Evolutionary conservation across 2,329 filamentous ascomycete species (phyloP), one percentile per base, ranked within the genome.

Genomic region (Aspergillus novoparasiticus): DNA sequence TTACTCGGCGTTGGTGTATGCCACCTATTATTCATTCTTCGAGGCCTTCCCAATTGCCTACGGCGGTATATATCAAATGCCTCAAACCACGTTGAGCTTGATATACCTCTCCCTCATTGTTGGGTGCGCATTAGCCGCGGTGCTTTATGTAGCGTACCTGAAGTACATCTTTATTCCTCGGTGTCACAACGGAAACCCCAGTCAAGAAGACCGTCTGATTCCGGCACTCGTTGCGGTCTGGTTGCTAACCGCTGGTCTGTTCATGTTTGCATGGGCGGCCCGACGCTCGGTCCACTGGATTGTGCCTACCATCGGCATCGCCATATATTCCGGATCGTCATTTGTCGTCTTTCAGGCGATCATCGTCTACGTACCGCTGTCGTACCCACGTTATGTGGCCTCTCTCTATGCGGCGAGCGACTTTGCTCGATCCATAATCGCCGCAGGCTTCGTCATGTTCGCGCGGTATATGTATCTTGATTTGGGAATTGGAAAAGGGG

Each of bases 11-110:
- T 83, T 90, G 68, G 84, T 87, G 68, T 90, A 79, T 63, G 76
- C 75, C 51, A 78, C 79, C 34, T 79, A 80, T 64, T 85, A 84
- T 67, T 80, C 79, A 57, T 90, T 85, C 77, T 90, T 90, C 73
- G 88, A 90, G 71, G 85, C 85, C 36, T 90, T 90, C 76, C 87
- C 87, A 4, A 79, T 89, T 16, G 86, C 90, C 60, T 90, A 88
- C 72, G 81, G 82, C 2, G 81, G 81, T 45, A 78, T 83, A 69
- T 90, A 90, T 75, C 74, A 78, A 71, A 89, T 90, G 83, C 84
- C 81, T 63, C 75, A 85, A 2, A 86, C 87, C 36, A 73, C 87
- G 66, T 77, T 85, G 65, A 86, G 87, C 34, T 81, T 89, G 11
- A 83, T 87, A 51, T 90, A 90, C 78, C 78, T 87, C 56, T 85